Evolutionary conservation across 2,329 filamentous ascomycete genomes (phyloP).

Genomic region (Ophiostoma perfectum): DNA sequence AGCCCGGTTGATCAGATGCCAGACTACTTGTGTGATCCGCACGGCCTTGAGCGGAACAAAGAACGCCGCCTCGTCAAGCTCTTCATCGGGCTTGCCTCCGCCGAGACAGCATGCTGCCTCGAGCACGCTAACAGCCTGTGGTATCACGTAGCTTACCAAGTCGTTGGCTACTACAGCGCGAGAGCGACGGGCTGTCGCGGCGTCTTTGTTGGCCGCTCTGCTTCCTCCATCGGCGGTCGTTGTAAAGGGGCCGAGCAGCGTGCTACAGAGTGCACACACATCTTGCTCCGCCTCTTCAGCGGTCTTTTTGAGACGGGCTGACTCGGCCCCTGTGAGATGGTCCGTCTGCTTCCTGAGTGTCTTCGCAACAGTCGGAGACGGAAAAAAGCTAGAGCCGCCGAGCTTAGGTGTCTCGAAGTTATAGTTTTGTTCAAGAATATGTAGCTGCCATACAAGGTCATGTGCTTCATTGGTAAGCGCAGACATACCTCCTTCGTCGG

Average conservation of each 20-base stretch:
- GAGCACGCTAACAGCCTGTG: slow-evolving; percentile 18
- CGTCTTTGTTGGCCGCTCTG: background rate
- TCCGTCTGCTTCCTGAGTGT: too few species aligned
- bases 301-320: too few species aligned
- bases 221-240: background rate
- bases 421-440: too few species aligned
- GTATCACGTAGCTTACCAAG: slow-evolving; percentile 21
- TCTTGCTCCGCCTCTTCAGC: too few species aligned
- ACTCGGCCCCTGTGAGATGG: too few species aligned
- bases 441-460: background rate
- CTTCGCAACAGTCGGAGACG: too few species aligned
- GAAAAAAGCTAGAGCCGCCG: too few species aligned
- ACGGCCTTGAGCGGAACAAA: slow-evolving; percentile 16
- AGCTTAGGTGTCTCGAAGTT: too few species aligned
- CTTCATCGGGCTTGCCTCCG: slow-evolving; percentile 18
- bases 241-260: background rate
- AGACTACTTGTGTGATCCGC: background rate
- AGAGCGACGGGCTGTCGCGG: background rate
- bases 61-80: background rate
- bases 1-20: background rate
- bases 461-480: background rate
- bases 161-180: slow-evolving; percentile 23
- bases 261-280: background rate
- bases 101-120: slow-evolving; percentile 20
- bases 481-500: background rate